Evolutionary conservation across 257 asterid species (phyloP), one percentile per base, ranked within the genome.

Genomic region (Haberlea rhodopensis): DNA sequence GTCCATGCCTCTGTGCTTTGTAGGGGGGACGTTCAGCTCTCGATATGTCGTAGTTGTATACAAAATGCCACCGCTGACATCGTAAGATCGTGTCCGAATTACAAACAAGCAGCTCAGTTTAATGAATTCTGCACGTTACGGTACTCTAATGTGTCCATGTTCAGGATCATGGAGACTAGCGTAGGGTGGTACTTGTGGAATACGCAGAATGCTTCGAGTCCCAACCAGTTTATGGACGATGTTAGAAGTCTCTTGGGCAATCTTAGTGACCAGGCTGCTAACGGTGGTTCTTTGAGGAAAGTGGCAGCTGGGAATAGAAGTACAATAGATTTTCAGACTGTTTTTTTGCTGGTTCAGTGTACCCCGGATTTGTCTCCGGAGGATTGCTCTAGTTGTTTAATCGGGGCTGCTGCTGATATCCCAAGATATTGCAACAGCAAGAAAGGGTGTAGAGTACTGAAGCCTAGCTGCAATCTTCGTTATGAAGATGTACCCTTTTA

Each of bases 381-480:
- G 6, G 64, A 57, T 43, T 67, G 66, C 64, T 1, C 3, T 3
- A 15, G 5, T 13, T 67, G 66, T 32, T n/a, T 67, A 6, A 11
- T 15, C 15, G 9, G 20, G 13, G 56, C 57, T 0, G 58, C 31
- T 3, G 19, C 3, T 10, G 3, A 1, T 6, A 5, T 67, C 24
- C 65, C 34, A 20, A 10, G 5, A 11, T 26, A 28, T 40, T 57
- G 57, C 29, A 0, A 45, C 6, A 22, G 2, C 22, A 13, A 29
- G 4, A 46, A 1, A 2, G 65, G 58, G 19, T 64, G 16, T 4
- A 45, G 65, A 16, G 13, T 67, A 0, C 27, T 24, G 3, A 4
- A 2, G 28, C 68, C 63, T 5, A 69, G 74, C 31, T 69, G 74
- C 32, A 29, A 2, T 51, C 26, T 69, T 24, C 55, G 57, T 20